Evolutionary conservation across 139 green algal genomes (phyloP), one percentile per base, ranked within the genome.

Genomic region (Chlorella ohadii): DNA sequence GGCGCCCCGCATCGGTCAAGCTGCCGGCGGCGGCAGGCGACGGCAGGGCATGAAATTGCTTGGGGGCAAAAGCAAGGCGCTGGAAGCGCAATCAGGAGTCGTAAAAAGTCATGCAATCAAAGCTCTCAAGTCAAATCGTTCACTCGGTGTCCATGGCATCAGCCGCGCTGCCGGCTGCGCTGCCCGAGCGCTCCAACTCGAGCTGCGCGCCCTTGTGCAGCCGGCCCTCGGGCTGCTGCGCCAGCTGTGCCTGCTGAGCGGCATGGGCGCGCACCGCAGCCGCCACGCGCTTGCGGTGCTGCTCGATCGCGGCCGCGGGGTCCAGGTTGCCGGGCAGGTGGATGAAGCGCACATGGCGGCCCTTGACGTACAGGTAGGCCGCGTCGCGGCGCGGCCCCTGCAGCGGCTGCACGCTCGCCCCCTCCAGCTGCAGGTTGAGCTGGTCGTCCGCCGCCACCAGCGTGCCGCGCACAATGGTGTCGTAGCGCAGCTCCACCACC

Each of bases 401-500:
- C 74, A 91, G 63, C 3, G 81, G 76, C 56, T 88, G 67, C 20
- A 83, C 55, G 19, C 38, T 82, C 3, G 73, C 89, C 0, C 70
- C 71, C 19, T 33, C 73, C 56, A 92, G 55, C 39, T 80, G 79
- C 67, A 92, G 61, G 71, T 92, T 92, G 28, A 91, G 84, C 28
- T 74, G 67, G 28, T 86, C 76, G 36, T 92, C 89, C 0, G 72
- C 85, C 4, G 63, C 41, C 4, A 87, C 67, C 51, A 93, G 85
- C 41, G 51, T 38, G 38, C 89, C 89, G 4, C 83, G 68, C 23
- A 91, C 77, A 16, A 91, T 78, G 47, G 67, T 86, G 70, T 93
- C 89, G 41, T 76, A 66, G 11, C 78, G 74, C 28, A 91, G 72
- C 82, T 93, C 89, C 0, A 93, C 79, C 22, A 92, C 72, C 36